Conservation (phyloP, 257 asterid genomes). For the Capsicum pubescens region DNA sequence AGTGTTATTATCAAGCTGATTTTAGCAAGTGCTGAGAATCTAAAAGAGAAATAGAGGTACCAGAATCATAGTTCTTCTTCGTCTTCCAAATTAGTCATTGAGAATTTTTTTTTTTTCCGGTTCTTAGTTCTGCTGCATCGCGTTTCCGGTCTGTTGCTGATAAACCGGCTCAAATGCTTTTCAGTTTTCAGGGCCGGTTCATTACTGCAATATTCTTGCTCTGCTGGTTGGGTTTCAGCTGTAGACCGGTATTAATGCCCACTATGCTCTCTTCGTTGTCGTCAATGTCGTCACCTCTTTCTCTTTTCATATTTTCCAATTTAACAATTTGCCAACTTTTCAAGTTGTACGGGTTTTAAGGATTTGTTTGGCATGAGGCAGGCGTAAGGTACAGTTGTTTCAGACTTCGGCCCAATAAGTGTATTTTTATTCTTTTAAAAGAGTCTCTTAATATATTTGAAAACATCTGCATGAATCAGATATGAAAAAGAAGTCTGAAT, state of each 20-base stretch:
- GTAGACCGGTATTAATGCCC: not conserved
- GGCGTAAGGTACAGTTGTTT: too few relatives aligned
- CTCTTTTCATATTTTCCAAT: too few relatives aligned
- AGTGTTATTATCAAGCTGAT: not conserved
- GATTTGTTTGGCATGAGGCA: too few relatives aligned
- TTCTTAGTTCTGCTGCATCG: not conserved
- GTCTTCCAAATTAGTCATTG: slow-evolving; percentile 42
- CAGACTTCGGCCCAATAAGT: too few relatives aligned
- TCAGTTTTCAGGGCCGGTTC: slow-evolving; percentile 12
- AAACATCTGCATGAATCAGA: too few relatives aligned
- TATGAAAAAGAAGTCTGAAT: too few relatives aligned
- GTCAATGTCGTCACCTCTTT: not conserved
- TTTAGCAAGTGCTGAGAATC: too few relatives aligned
- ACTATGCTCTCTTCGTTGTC: not conserved
- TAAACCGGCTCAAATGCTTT: not conserved
- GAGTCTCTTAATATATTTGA: too few relatives aligned
- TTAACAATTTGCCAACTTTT: too few relatives aligned
- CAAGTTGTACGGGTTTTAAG: too few relatives aligned
- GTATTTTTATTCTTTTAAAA: too few relatives aligned
- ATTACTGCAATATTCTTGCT: not conserved
- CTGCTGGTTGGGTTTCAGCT: slow-evolving; percentile 23
- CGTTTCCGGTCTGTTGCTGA: not conserved
- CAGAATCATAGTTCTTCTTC: slow-evolving; percentile 21
- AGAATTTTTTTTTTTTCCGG: not conserved
- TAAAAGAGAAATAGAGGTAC: not conserved